Evolutionary conservation across 2,329 filamentous ascomycete species (phyloP).

Genomic region (Penicillium aurantiogriseum): DNA sequence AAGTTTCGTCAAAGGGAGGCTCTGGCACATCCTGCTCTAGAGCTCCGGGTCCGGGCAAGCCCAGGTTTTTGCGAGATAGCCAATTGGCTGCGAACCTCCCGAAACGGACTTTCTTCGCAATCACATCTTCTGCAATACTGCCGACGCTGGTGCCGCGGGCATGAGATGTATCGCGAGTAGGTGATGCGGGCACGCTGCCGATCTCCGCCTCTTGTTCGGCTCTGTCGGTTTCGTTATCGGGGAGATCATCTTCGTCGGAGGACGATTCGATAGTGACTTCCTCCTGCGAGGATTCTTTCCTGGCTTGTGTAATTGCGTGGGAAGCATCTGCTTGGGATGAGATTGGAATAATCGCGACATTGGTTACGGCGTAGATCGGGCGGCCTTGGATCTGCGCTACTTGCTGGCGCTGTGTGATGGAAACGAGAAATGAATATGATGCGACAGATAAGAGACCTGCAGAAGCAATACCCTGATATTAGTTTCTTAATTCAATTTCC

Average conservation of each 20-base stretch:
- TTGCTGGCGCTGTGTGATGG: constrained; percentile 81
- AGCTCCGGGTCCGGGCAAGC: constrained; percentile 67
- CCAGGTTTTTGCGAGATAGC: constrained; percentile 86
- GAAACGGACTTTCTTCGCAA: constrained; percentile 77
- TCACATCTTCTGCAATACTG: constrained; percentile 84
- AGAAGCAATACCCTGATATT: neutral
- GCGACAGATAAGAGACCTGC: constrained; percentile 81
- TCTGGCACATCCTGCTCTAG: constrained; percentile 51
- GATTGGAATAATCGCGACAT: constrained; percentile 87
- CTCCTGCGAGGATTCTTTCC: constrained; percentile 43
- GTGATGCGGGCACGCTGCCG: constrained; percentile 28
- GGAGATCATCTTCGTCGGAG: constrained; percentile 25
- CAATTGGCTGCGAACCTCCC: constrained; percentile 86
- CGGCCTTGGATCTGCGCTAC: constrained; percentile 82
- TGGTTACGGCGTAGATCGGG: constrained; percentile 81
- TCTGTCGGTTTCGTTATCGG: constrained; percentile 31
- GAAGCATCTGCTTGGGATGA: constrained; percentile 72
- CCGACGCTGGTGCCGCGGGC: constrained; percentile 36
- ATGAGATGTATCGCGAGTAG: constrained; percentile 24
- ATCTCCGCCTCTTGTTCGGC: constrained; percentile 29
- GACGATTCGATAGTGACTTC: constrained; percentile 37
- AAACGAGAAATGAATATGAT: constrained; percentile 76
- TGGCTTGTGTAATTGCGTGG: constrained; percentile 66
- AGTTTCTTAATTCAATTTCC: neutral
- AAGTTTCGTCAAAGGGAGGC: constrained; percentile 27